Base-by-base conservation (phyloP, 2,329 filamentous ascomycete species). In the Aschersonia sp. region DNA sequence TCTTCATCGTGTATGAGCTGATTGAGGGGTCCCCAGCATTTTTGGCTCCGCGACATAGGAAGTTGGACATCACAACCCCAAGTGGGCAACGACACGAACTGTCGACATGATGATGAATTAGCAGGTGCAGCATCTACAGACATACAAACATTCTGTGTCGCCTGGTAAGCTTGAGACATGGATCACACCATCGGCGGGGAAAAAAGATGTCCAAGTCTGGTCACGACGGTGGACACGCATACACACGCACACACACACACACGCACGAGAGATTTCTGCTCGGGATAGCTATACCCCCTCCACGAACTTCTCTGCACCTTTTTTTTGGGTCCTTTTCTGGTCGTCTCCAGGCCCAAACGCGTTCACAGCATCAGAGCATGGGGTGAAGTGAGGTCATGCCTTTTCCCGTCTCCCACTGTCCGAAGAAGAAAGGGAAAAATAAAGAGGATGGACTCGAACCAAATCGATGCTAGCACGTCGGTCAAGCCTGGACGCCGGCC, bases 391-490 rank as follows among this genome's bases (percentile, higher is more conserved):
- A 22, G 22, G 22, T 22, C 22, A 22, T 22, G 22, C 22, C 22
- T 22, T 22, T 22, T 22, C 22, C 22, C 22, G 22, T 22, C 22
- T 22, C 22, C n/a, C n/a, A 39, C 35, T n/a, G 35, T n/a, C 35
- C 35, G 35, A 39, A n/a, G 2, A n/a, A n/a, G 41, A 33, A 45
- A n/a, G 43, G 40, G 44, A 29, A 41, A 42, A 41, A n/a, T 42
- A 42, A n/a, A 14, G 22, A 7, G 9, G n/a, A 9, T 9, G 35
- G 40, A 37, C 33, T 43, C 32, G 39, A 30, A 42, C 44, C 46
- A 44, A 29, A 48, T 51, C 48, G 48, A 50, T 53, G 40, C 49
- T 53, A 47, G 51, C 14, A 37, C 43, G 37, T 43, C 45, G 46
- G 49, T 30, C 46, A 46, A 48, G 49, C 41, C 47, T 37, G 12